Conservation (phyloP, 2,329 filamentous ascomycete species). For the Madurella mycetomatis region DNA sequence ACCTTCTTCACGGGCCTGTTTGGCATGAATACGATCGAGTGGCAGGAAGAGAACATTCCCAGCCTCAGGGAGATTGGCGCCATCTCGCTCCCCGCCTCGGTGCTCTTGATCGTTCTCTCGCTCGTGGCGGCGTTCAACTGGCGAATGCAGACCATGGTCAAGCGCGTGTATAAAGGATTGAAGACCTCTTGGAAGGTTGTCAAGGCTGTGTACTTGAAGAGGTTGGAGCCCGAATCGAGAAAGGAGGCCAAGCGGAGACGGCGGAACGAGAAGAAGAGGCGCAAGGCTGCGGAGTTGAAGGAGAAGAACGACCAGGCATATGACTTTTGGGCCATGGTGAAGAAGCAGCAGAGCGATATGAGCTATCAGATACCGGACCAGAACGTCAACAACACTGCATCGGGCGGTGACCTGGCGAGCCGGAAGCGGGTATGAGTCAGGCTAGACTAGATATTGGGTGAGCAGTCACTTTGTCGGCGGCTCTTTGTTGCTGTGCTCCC, state of each 20-base stretch:
- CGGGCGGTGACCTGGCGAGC: not conserved
- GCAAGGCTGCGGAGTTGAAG: constrained; percentile 18
- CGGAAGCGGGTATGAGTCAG: not conserved
- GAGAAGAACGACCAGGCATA: constrained; percentile 32
- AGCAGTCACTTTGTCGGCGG: not conserved
- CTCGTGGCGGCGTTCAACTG: constrained; percentile 55
- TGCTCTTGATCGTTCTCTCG: constrained; percentile 44
- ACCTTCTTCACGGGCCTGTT: constrained; percentile 63
- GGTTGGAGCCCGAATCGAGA: constrained; percentile 28
- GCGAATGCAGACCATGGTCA: constrained; percentile 35
- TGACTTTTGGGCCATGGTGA: constrained; percentile 39
- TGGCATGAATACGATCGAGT: constrained; percentile 61
- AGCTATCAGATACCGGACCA: constrained; percentile 37
- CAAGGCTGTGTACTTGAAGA: constrained; percentile 10
- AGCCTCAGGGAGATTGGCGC: constrained; percentile 42
- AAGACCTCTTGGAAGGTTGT: constrained; percentile 17
- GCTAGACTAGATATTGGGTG: not conserved
- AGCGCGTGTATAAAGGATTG: constrained; percentile 22
- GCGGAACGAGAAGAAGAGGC: constrained; percentile 20
- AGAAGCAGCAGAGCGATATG: constrained; percentile 26
- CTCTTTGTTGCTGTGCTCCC: no score
- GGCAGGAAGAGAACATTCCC: constrained; percentile 47
- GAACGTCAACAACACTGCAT: constrained; percentile 24
- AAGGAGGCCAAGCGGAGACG: constrained; percentile 26
- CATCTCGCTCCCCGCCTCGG: constrained; percentile 46